Evolutionary conservation across 345 rosid genomes (phyloP).

Genomic region (Syzygium oleosum): DNA sequence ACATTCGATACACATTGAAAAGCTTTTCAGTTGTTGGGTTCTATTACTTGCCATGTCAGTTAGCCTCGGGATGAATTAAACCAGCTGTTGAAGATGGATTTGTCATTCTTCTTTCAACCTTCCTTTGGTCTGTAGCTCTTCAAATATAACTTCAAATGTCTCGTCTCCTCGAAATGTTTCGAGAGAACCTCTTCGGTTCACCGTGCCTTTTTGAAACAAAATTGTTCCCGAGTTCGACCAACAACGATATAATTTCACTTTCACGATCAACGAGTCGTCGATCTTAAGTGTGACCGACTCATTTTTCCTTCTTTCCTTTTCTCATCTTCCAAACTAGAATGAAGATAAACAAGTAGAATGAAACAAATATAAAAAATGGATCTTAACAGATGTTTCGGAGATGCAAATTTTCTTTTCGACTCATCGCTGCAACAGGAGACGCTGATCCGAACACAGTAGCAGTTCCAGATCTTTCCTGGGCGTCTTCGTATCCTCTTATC

Average conservation of each 20-base stretch:
- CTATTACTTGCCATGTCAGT: not conserved
- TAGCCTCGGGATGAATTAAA: not conserved
- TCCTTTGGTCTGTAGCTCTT: fast-evolving
- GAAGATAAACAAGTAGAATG: not conserved
- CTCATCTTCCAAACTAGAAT: not conserved
- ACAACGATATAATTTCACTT: no score
- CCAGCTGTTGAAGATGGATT: not conserved
- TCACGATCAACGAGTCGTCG: not conserved
- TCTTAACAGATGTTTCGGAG: not conserved
- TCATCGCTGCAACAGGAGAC: not conserved
- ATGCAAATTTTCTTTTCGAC: not conserved
- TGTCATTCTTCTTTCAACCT: not conserved
- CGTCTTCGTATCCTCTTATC: not conserved
- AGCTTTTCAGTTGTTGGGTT: not conserved
- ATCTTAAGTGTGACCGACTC: not conserved
- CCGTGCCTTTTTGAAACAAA: not conserved
- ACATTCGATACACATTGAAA: not conserved
- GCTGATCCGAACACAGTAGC: not conserved
- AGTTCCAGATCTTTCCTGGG: not conserved
- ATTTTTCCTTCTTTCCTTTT: not conserved
- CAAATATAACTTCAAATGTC: not conserved
- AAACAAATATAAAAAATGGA: not conserved
- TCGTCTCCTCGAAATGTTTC: not conserved
- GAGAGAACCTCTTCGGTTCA: not conserved
- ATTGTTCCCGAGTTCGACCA: not conserved